These are phyloP conservation scores for Fonsecaea pedrosoi DNA, from an alignment of 2,329 filamentous ascomycete species.

Conservation along the genomic window DNA sequence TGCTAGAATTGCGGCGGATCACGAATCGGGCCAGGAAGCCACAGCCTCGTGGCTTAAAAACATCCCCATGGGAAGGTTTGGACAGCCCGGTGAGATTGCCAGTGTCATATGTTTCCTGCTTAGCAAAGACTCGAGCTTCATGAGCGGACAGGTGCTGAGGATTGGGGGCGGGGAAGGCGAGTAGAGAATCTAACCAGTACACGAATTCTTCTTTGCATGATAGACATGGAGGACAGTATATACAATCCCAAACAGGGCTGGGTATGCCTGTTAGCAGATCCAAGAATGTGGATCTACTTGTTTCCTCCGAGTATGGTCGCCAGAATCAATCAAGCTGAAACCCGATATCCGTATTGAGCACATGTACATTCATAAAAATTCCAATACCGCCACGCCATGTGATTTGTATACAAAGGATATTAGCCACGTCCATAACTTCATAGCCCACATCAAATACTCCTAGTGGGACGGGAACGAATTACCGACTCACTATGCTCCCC, in stretches of 20 bases:
- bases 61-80: slow-evolving; percentile 13
- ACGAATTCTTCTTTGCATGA: too few species aligned
- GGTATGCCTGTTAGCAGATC: too few species aligned
- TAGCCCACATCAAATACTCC: slow-evolving; percentile 10
- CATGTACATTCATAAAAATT: background rate
- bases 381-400: slow-evolving; percentile 5
- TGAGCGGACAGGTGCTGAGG: slow-evolving; percentile 10
- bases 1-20: background rate
- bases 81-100: slow-evolving; percentile 1
- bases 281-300: too few species aligned
- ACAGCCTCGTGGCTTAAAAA: background rate
- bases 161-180: background rate
- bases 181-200: too few species aligned
- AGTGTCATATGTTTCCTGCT: slow-evolving; percentile 8
- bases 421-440: slow-evolving; percentile 1
- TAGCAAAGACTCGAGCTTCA: slow-evolving; percentile 10
- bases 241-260: too few species aligned
- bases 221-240: too few species aligned
- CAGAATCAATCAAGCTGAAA: background rate
- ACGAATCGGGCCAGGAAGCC: background rate
- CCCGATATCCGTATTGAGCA: background rate
- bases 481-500: slow-evolving; percentile 45
- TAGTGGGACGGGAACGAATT: slow-evolving; percentile 7
- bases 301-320: too few species aligned
- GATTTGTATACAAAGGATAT: slow-evolving; percentile 5